A percentile compares a stretch with the other conserved stretches of the same genome.
Evolutionary conservation across 140 eudicot species (phyloP).

Genomic region (Anethum foeniculum): DNA sequence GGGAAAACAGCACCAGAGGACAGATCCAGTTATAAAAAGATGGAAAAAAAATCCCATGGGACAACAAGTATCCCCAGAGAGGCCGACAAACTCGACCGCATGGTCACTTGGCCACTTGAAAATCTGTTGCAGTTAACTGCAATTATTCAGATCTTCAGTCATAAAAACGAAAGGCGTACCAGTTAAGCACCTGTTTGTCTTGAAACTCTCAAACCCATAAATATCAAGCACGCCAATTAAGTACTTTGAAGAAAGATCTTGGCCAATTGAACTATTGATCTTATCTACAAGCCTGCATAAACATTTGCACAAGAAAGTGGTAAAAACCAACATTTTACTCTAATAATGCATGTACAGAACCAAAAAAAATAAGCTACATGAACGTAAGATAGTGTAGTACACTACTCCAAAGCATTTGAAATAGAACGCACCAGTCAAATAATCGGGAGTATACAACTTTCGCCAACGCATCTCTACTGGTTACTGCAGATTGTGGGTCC

Average conservation of each 20-base stretch:
- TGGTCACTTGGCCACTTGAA: not conserved
- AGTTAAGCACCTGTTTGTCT: slow-evolving; percentile 99
- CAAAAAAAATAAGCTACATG: not conserved
- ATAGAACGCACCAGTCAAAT: slow-evolving; percentile 78
- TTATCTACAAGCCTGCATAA: slow-evolving; percentile 86
- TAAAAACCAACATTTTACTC: not conserved
- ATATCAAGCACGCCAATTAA: slow-evolving; percentile 94
- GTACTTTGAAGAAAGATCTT: slow-evolving; percentile 72
- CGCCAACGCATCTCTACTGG: slow-evolving; percentile 94
- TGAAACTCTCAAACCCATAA: slow-evolving; percentile 97
- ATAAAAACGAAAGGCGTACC: slow-evolving; percentile 70
- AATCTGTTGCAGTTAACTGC: slow-evolving; percentile 7
- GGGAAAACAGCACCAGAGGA: not conserved
- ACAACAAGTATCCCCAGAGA: not conserved
- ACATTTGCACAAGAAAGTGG: slow-evolving; percentile 3
- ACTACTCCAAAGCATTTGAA: slow-evolving; percentile 2
- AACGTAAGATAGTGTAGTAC: not conserved
- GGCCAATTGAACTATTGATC: slow-evolving; percentile 88
- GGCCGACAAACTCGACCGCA: not conserved
- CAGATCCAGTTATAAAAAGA: not conserved
- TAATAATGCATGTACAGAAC: not conserved
- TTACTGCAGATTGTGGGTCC: slow-evolving; percentile 81
- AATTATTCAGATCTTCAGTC: slow-evolving; percentile 24
- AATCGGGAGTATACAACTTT: slow-evolving; percentile 88
- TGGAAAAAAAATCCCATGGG: not conserved